These are phyloP conservation scores for Calcarisporium arbuscula DNA, from an alignment of 2,329 filamentous ascomycete genomes.

Conservation along the genomic window DNA sequence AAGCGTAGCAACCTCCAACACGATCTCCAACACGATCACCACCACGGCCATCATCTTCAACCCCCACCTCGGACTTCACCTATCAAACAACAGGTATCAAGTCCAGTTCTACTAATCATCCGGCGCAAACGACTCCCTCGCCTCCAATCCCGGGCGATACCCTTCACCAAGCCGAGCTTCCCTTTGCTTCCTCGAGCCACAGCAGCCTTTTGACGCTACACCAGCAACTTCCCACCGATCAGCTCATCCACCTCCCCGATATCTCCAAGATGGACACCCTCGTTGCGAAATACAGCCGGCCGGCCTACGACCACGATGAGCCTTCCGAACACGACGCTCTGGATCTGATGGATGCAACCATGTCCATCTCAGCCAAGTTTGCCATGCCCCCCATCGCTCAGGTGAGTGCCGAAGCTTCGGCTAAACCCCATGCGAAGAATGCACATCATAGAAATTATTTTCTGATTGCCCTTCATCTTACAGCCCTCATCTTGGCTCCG, in stretches of 20 bases:
- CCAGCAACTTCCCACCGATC: constrained; percentile 1
- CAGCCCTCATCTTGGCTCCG: constrained; percentile 92
- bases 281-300: constrained; percentile 83
- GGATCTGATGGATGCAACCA: constrained; percentile 64
- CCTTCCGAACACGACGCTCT: constrained; percentile 65
- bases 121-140: no score
- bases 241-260: background rate
- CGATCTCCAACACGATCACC: no score
- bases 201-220: background rate
- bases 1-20: no score
- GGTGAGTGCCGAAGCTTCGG: constrained; percentile 44
- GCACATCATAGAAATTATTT: no score
- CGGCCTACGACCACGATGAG: constrained; percentile 66
- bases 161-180: no score
- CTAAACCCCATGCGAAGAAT: background rate
- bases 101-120: no score
- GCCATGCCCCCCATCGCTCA: constrained; percentile 88
- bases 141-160: no score
- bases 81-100: no score
- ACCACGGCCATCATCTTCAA: no score
- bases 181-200: background rate
- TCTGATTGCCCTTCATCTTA: background rate
- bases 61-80: no score
- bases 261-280: constrained; percentile 72
- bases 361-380: constrained; percentile 85